A percentile compares a stretch with the other conserved stretches of the same genome.
phyloP scores from a whole-genome alignment of 257 asterid genomes.

The Solanum dulcamara region DNA sequence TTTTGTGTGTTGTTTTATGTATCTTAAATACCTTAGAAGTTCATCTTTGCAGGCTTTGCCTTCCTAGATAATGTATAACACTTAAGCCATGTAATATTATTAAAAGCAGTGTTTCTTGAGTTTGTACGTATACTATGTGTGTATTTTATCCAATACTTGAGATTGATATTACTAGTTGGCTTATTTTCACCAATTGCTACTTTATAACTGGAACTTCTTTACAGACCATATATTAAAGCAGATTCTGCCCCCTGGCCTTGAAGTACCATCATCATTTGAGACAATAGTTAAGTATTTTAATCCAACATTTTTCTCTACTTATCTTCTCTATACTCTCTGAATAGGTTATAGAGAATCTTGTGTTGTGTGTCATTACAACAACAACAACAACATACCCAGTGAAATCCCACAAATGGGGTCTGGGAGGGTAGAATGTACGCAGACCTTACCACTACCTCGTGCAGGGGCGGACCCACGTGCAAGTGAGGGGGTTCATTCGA shows the following conservation, averaged over 20 bases:
- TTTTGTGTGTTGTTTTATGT: no score
- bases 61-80: neutral
- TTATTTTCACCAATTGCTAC: neutral
- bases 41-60: neutral
- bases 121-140: neutral
- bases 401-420: no score
- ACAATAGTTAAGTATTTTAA: constrained; percentile 81
- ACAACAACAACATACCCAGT: no score
- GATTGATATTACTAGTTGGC: neutral
- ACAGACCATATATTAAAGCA: constrained; percentile 81
- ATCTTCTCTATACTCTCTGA: neutral
- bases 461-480: no score
- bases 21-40: no score
- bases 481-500: no score
- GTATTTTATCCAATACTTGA: neutral
- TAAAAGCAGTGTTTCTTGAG: neutral
- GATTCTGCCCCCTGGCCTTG: constrained; percentile 77
- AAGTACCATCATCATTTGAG: constrained; percentile 93
- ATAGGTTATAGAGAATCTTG: neutral
- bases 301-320: neutral
- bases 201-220: constrained; percentile 11
- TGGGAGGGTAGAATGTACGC: no score
- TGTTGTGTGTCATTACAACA: no score
- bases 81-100: neutral
- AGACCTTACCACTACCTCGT: no score